Evolutionary conservation across 768 basidiomycete species (phyloP).

Genomic region (Mycena haematopus): DNA sequence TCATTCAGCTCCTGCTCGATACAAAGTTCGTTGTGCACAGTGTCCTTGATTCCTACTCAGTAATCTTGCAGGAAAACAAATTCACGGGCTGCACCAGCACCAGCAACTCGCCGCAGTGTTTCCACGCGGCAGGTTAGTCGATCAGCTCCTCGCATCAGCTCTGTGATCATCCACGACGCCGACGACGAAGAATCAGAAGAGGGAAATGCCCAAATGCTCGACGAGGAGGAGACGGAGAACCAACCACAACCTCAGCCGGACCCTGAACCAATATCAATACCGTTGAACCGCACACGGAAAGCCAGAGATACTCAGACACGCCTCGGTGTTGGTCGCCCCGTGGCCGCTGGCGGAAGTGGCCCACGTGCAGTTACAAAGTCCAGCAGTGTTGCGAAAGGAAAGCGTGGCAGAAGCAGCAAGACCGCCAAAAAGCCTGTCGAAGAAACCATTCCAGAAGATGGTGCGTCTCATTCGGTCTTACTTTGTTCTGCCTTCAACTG

Average conservation of each 20-base stretch:
- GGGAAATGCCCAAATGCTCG: constrained; percentile 31
- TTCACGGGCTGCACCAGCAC: constrained; percentile 36
- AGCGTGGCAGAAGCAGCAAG: constrained; percentile 57
- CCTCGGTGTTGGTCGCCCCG: constrained; percentile 76
- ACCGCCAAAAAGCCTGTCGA: constrained; percentile 53
- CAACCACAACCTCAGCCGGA: constrained; percentile 25
- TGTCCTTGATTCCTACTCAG: constrained; percentile 19
- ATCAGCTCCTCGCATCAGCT: constrained; percentile 48
- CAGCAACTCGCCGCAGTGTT: constrained; percentile 41
- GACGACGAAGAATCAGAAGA: constrained; percentile 51
- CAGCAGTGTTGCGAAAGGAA: constrained; percentile 53
- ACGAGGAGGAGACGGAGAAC: constrained; percentile 34
- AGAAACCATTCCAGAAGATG: constrained; percentile 64
- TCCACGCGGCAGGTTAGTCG: constrained; percentile 46
- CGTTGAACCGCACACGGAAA: constrained; percentile 58
- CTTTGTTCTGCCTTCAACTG: constrained; percentile 4
- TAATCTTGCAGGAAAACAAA: constrained; percentile 35
- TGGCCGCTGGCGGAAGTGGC: constrained; percentile 68
- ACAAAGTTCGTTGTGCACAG: constrained; percentile 46
- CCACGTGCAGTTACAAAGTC: constrained; percentile 71
- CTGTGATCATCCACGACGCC: constrained; percentile 56
- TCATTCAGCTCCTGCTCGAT: constrained; percentile 77
- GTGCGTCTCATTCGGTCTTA: constrained; percentile 36
- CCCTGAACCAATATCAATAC: constrained; percentile 36
- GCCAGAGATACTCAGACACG: constrained; percentile 74